Evolutionary conservation across 129 eudicot species (phyloP), one percentile per base, ranked within the genome.

Genomic region (Centaurea solstitialis): DNA sequence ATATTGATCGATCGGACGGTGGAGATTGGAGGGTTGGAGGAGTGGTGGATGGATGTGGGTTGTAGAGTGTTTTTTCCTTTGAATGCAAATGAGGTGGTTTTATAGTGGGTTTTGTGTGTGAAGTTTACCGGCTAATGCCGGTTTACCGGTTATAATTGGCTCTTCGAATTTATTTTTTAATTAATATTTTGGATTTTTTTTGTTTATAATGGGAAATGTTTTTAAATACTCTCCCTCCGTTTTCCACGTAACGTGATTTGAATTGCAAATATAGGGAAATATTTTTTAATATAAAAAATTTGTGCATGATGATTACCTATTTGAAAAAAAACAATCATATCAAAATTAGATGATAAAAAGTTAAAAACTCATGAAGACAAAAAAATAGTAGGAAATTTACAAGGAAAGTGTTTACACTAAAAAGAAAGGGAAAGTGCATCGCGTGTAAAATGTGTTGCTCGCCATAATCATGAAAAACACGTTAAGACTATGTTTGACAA

Each of bases 91-190:
- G 72, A 47, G 33, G 43, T 83, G 70, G 10, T 79, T 87, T 76
- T 87, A 87, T 76, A 77, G 40, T 35, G 43, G 21, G 17, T 74
- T 40, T 23, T 43, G 69, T 20, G 73, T 7, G 5, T 6, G 35
- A 69, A 57, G 41, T 74, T 53, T 72, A 83, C 90, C 23, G 11
- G 84, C 57, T 79, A 41, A 18, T 18, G 78, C 87, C 87, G 79
- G 89, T 86, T 73, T 82, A 68, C 82, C 79, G 79, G 82, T 77
- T 18, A 72, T 12, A 77, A 40, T 26, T 26, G 18, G 33, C 9
- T 76, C 23, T 47, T 57, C 39, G 1, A 4, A 26, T 26, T n/a
- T n/a, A 2, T 67, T 47, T 17, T 78, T 43, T 5, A 15, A 9
- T 43, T 41, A 59, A 37, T 47, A 15, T 67, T n/a, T 39, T 13